Percentiles rank a stretch among this genome's conserved stretches.
Conservation (phyloP, 768 basidiomycete species). For the Phylloporus arenicola region DNA sequence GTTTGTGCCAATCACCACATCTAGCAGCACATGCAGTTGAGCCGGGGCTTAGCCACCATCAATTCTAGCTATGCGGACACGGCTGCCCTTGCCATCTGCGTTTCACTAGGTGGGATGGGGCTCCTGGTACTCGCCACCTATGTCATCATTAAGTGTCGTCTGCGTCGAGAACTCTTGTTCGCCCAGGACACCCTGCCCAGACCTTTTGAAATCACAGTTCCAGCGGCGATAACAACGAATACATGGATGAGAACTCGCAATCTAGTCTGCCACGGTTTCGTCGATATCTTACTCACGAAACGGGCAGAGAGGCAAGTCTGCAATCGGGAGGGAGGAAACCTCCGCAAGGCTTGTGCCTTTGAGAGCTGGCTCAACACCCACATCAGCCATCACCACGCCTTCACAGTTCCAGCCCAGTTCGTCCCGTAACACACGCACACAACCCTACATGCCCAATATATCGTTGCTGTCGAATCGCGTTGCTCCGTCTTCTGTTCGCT, state of each 20-base stretch:
- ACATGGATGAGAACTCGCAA: background rate
- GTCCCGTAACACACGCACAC: background rate
- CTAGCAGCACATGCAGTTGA: slow-evolving; percentile 3
- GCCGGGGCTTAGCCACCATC: background rate
- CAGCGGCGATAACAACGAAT: slow-evolving; percentile 3
- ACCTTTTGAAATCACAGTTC: slow-evolving; percentile 16
- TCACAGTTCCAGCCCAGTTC: background rate
- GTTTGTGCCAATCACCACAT: background rate
- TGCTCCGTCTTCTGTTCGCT: background rate
- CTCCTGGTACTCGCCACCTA: slow-evolving; percentile 11
- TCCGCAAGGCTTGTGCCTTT: background rate
- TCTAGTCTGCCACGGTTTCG: too few species aligned
- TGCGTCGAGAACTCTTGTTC: slow-evolving; percentile 9
- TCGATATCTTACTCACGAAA: too few species aligned
- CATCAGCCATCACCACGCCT: background rate
- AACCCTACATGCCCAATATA: background rate
- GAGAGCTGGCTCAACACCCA: background rate
- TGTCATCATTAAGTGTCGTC: slow-evolving; percentile 15
- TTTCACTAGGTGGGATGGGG: slow-evolving; percentile 19
- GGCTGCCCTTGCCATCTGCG: slow-evolving; percentile 13
- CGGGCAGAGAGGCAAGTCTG: too few species aligned
- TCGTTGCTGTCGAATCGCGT: background rate
- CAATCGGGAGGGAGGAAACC: too few species aligned
- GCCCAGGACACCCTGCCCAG: slow-evolving; percentile 25
- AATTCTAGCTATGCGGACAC: background rate